phyloP scores from a whole-genome alignment of 2,329 filamentous ascomycete genomes.

The Orbilia javanica region DNA sequence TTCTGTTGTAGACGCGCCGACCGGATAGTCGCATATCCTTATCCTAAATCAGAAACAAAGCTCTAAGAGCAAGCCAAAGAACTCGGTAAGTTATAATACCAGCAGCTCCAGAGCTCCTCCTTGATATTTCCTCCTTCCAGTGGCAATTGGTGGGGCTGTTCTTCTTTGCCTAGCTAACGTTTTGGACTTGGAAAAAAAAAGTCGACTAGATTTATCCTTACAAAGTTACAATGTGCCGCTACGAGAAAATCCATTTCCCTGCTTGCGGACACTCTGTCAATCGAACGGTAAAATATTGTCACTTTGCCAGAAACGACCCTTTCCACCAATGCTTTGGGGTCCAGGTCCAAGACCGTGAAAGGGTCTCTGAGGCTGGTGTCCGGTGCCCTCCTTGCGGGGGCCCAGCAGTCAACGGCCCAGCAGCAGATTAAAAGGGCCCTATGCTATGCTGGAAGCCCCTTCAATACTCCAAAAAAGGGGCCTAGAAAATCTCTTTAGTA shows the following conservation, averaged over 20 bases:
- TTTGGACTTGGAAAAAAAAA: neutral
- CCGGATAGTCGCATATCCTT: constrained; percentile 31
- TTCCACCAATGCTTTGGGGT: constrained; percentile 77
- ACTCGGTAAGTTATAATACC: constrained; percentile 6
- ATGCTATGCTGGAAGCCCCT: neutral
- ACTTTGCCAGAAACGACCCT: constrained; percentile 79
- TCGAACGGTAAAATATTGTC: constrained; percentile 77
- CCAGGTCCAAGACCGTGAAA: constrained; percentile 66
- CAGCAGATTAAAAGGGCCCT: constrained; percentile 32
- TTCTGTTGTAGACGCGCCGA: constrained; percentile 19
- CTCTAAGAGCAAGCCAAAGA: neutral
- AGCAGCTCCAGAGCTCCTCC: constrained; percentile 31
- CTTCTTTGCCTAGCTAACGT: neutral
- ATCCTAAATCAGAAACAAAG: neutral
- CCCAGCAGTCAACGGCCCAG: constrained; percentile 32
- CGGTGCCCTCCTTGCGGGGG: constrained; percentile 51
- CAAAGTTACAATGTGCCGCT: constrained; percentile 74
- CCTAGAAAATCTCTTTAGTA: no score
- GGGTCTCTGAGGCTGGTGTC: constrained; percentile 69
- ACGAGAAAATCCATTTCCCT: constrained; percentile 76
- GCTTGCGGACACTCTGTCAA: constrained; percentile 73
- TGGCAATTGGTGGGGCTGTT: neutral
- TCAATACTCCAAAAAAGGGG: no score
- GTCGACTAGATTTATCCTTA: constrained; percentile 34
- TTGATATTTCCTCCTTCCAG: no score